Conservation (phyloP, 352 stramenopile species). For the Phytophthora fragariaefolia region DNA sequence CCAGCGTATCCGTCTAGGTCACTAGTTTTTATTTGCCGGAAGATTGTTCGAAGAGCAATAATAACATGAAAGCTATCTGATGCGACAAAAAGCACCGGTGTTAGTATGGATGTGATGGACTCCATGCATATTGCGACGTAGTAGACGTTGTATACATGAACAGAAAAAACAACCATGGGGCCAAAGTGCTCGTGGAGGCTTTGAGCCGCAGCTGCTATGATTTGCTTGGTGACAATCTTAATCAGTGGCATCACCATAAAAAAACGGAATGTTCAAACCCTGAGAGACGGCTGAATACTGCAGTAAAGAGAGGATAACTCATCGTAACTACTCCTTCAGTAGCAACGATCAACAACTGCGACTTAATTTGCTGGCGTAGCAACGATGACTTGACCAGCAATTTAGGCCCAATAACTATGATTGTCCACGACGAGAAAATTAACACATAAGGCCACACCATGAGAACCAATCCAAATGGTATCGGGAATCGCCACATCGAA, state of each 20-base stretch:
- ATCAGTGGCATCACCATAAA: slow-evolving; percentile 9
- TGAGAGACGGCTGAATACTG: slow-evolving; percentile 7
- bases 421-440: slow-evolving; percentile 3
- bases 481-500: slow-evolving; percentile 11
- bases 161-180: slow-evolving; percentile 1
- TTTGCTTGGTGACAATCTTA: slow-evolving; percentile 10
- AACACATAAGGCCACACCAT: slow-evolving; percentile 4
- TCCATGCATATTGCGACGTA: slow-evolving; percentile 16
- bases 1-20: not conserved
- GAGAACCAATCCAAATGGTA: slow-evolving; percentile 9
- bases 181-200: slow-evolving; percentile 8
- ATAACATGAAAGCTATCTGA: slow-evolving; percentile 5
- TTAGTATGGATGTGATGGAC: not conserved
- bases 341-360: slow-evolving; percentile 4
- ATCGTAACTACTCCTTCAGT: slow-evolving; percentile 9
- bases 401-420: slow-evolving; percentile 9
- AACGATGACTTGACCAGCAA: not conserved
- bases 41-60: slow-evolving; percentile 1
- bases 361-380: slow-evolving; percentile 4
- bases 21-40: not conserved
- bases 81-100: not conserved
- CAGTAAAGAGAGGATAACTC: slow-evolving; percentile 24
- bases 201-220: not conserved
- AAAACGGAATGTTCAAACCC: slow-evolving; percentile 7
- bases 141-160: slow-evolving; percentile 10